phyloP scores from a whole-genome alignment of 2,329 filamentous ascomycete genomes.

The Fusarium avenaceum region DNA sequence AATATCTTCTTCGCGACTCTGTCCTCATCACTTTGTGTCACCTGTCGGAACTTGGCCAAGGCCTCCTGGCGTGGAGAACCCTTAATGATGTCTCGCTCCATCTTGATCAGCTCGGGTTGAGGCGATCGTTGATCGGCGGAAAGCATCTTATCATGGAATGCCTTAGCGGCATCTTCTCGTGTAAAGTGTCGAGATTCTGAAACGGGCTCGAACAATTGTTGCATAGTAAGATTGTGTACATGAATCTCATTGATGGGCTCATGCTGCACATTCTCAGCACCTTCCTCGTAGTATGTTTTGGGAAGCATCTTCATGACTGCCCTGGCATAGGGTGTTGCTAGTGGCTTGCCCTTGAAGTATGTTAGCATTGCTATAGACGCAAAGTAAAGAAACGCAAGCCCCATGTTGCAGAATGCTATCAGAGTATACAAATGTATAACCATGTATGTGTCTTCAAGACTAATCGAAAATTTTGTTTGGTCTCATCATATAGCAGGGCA shows the following conservation, averaged over 20 bases:
- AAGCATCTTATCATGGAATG: conserved; percentile 71
- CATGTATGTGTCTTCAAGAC: conserved; percentile 97
- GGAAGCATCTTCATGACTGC: conserved; percentile 87
- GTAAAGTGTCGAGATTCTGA: conserved; percentile 74
- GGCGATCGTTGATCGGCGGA: conserved; percentile 72
- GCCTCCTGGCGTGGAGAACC: conserved; percentile 57
- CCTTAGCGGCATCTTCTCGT: conserved; percentile 74
- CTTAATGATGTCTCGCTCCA: conserved; percentile 63
- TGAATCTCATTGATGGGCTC: conserved; percentile 76
- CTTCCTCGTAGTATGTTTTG: conserved; percentile 69
- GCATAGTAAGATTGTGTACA: conserved; percentile 71
- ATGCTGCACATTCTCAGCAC: conserved; percentile 62
- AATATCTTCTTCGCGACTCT: conserved; percentile 54
- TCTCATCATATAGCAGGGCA: conserved; percentile 64
- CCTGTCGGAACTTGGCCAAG: conserved; percentile 57
- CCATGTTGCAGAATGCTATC: conserved; percentile 31
- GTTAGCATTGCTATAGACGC: conserved; percentile 43
- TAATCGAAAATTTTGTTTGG: conserved; percentile 92
- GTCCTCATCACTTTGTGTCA: conserved; percentile 61
- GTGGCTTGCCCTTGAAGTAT: conserved; percentile 74
- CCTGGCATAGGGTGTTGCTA: conserved; percentile 81
- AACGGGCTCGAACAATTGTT: conserved; percentile 75
- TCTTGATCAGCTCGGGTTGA: conserved; percentile 71
- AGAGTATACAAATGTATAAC: conserved; percentile 72
- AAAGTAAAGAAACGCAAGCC: conserved; percentile 10